These are phyloP conservation scores for Raddia distichophylla DNA, from an alignment of 176 grass and related monocot genomes.

Conservation along the genomic window DNA sequence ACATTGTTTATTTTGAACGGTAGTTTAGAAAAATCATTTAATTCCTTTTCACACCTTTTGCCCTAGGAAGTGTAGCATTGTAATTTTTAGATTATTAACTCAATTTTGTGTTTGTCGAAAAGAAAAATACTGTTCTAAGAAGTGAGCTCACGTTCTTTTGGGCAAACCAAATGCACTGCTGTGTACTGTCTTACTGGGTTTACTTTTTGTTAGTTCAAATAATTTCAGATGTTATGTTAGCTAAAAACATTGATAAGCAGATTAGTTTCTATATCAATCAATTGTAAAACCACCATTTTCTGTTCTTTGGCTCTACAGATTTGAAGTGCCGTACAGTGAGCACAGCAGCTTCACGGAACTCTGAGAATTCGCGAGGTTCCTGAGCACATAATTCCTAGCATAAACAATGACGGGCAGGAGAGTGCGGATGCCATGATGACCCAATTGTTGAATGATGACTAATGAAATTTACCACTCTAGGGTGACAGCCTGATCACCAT, in stretches of 20 bases:
- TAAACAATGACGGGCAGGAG: conserved; percentile 83
- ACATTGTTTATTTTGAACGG: background rate
- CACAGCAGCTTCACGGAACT: conserved; percentile 92
- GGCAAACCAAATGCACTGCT: background rate
- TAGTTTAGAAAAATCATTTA: background rate
- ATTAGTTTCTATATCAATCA: background rate
- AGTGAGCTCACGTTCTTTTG: background rate
- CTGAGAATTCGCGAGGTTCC: conserved; percentile 75
- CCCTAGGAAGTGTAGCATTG: background rate
- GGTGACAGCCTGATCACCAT: background rate
- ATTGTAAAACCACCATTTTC: background rate
- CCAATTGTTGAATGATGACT: conserved; percentile 52
- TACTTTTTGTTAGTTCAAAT: background rate
- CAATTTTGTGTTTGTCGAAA: background rate
- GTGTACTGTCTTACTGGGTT: too few species aligned
- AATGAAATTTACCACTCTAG: conserved; percentile 8
- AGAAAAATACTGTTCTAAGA: conserved; percentile 9
- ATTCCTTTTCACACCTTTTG: background rate
- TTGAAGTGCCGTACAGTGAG: conserved; percentile 94
- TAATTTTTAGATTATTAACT: background rate
- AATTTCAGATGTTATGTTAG: conserved; percentile 1
- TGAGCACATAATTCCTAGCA: conserved; percentile 86
- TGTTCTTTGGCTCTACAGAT: conserved; percentile 54
- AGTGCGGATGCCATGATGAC: conserved; percentile 74
- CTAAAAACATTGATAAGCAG: background rate